Evolutionary conservation across 2,329 filamentous ascomycete genomes (phyloP).

Genomic region (Hansfordia pulvinata): DNA sequence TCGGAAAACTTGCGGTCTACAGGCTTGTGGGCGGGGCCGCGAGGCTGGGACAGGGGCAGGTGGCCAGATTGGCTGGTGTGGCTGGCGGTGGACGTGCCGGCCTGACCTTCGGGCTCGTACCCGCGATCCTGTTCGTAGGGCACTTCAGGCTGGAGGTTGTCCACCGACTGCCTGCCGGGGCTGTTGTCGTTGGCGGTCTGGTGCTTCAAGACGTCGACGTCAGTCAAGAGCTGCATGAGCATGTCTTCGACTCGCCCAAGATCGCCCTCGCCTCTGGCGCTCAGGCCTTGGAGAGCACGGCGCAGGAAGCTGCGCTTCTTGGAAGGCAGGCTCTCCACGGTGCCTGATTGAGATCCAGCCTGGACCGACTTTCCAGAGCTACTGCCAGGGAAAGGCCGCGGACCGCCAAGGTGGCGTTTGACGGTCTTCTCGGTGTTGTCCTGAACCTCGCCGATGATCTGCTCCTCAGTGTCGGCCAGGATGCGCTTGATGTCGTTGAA

Average conservation of each 20-base stretch:
- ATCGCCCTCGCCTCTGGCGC: conserved; percentile 77
- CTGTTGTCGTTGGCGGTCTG: conserved; percentile 32
- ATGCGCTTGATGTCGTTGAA: conserved; percentile 93
- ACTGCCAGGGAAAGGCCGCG: conserved; percentile 65
- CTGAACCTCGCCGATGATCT: conserved; percentile 77
- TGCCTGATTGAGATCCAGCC: conserved; percentile 40
- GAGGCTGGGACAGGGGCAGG: conserved; percentile 46
- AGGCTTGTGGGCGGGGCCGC: conserved; percentile 29
- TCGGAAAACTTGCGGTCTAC: conserved; percentile 52
- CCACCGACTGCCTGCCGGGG: conserved; percentile 50
- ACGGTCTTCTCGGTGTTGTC: conserved; percentile 78
- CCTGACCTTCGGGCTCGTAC: conserved; percentile 74
- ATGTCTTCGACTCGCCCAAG: conserved; percentile 80
- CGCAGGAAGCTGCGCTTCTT: conserved; percentile 94
- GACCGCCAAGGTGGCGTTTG: conserved; percentile 71
- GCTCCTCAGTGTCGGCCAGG: conserved; percentile 77
- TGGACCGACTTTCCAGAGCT: conserved; percentile 46
- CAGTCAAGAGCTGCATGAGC: conserved; percentile 80
- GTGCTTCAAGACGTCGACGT: conserved; percentile 73
- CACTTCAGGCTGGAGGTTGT: conserved; percentile 48
- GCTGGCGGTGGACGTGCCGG: conserved; percentile 60
- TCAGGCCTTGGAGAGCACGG: conserved; percentile 81
- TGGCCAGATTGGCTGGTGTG: conserved; percentile 65
- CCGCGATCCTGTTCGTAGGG: conserved; percentile 58
- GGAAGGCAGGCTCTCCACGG: conserved; percentile 40